Evolutionary conservation across 2,329 filamentous ascomycete genomes (phyloP).

Genomic region (Phaeomoniella chlamydospora): DNA sequence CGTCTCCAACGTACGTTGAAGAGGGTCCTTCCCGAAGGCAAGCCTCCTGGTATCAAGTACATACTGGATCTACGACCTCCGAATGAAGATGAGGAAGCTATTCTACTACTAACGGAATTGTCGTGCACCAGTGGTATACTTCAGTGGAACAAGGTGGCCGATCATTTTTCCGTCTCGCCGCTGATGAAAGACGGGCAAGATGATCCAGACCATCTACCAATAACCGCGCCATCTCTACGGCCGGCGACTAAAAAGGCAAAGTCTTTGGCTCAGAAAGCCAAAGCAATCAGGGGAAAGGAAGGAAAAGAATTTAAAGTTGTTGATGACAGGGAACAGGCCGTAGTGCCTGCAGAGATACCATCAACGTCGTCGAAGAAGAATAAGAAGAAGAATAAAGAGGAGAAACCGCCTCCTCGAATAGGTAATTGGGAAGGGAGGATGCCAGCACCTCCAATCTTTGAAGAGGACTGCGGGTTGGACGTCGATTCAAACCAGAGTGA

Average conservation of each 20-base stretch:
- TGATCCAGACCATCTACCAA: constrained; percentile 16
- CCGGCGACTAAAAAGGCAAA: neutral
- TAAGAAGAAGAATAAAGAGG: neutral
- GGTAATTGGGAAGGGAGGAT: neutral
- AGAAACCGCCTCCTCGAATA: neutral
- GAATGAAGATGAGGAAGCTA: constrained; percentile 46
- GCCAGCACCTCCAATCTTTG: neutral
- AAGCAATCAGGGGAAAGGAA: neutral
- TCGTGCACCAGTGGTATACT: constrained; percentile 42
- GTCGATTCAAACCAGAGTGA: neutral
- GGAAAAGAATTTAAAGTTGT: neutral
- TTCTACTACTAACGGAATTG: constrained; percentile 42
- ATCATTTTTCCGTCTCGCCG: constrained; percentile 22
- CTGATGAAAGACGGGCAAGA: constrained; percentile 34
- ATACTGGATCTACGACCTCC: constrained; percentile 51
- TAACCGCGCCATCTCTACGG: neutral
- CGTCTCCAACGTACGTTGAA: constrained; percentile 10
- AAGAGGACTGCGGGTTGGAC: neutral
- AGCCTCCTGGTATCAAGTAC: constrained; percentile 35
- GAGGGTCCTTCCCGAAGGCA: constrained; percentile 10
- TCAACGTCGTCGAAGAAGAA: neutral
- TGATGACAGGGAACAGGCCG: neutral
- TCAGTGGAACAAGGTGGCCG: constrained; percentile 35
- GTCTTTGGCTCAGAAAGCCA: neutral
- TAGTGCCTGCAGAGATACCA: no score